phyloP scores from a whole-genome alignment of 1,139 yeast genomes.

The Yamadazyma buinensis region DNA sequence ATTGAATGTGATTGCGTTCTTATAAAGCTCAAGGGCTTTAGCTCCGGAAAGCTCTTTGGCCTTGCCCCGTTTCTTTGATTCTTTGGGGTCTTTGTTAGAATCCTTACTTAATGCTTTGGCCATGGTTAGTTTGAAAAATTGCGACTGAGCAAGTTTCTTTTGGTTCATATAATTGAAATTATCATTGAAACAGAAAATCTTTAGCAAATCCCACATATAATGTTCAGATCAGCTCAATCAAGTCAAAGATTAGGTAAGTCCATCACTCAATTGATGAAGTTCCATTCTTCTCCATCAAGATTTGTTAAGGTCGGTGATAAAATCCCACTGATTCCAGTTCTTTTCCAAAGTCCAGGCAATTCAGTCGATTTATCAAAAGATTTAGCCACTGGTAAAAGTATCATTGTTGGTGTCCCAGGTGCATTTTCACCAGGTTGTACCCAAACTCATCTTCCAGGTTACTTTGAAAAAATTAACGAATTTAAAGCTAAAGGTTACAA shows the following conservation, averaged over 20 bases:
- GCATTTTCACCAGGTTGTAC: constrained; percentile 89
- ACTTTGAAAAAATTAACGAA: constrained; percentile 44
- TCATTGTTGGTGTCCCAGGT: constrained; percentile 84
- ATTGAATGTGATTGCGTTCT: constrained; percentile 70
- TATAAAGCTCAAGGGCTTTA: constrained; percentile 52
- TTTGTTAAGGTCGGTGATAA: constrained; percentile 41
- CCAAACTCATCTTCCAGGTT: constrained; percentile 77
- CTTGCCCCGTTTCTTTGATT: background rate
- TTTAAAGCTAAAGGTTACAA: constrained; percentile 66
- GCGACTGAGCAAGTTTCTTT: too few species aligned
- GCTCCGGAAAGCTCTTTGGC: constrained; percentile 13
- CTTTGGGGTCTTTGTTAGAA: too few species aligned
- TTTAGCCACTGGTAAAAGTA: constrained; percentile 47
- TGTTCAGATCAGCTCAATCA: too few species aligned
- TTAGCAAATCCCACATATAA: too few species aligned
- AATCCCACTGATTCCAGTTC: constrained; percentile 55
- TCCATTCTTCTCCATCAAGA: constrained; percentile 1
- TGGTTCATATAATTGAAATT: too few species aligned
- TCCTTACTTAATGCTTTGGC: constrained; percentile 1
- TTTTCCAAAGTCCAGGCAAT: constrained; percentile 68
- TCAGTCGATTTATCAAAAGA: constrained; percentile 57
- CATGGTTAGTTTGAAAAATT: background rate
- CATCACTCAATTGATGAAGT: too few species aligned
- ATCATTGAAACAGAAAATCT: too few species aligned
- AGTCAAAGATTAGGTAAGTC: too few species aligned